Conservation (phyloP, 345 rosid genomes). For the Arabis alpina region DNA sequence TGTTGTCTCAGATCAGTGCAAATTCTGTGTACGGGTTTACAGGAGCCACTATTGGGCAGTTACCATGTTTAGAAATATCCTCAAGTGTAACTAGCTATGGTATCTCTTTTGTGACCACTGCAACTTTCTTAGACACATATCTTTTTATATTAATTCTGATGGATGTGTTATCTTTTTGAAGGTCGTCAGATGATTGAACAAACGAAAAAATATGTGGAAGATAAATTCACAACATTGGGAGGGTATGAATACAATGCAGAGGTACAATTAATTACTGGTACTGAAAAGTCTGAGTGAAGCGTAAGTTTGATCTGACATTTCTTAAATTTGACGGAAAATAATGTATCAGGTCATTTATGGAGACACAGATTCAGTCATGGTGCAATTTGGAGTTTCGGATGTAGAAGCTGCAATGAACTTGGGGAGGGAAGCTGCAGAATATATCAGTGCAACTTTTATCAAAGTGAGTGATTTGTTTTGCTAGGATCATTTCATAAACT, state of each 20-base stretch:
- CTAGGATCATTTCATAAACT: slow-evolving; percentile 15
- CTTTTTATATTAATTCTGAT: slow-evolving; percentile 35
- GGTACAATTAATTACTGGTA: slow-evolving; percentile 50
- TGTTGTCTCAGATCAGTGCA: slow-evolving; percentile 77
- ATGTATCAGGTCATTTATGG: slow-evolving; percentile 84
- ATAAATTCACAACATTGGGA: slow-evolving; percentile 71
- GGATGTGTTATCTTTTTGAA: slow-evolving; percentile 46
- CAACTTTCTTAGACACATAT: slow-evolving; percentile 6
- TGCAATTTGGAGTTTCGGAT: slow-evolving; percentile 87
- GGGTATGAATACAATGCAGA: slow-evolving; percentile 90
- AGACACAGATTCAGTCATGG: slow-evolving; percentile 99
- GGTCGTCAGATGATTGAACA: slow-evolving; percentile 99
- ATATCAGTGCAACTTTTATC: slow-evolving; percentile 80
- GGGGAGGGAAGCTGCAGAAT: slow-evolving; percentile 96
- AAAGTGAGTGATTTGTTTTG: slow-evolving; percentile 55
- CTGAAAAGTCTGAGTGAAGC: slow-evolving; percentile 17
- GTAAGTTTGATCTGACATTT: slow-evolving; percentile 18
- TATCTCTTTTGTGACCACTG: slow-evolving; percentile 44
- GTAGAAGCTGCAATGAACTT: slow-evolving; percentile 83
- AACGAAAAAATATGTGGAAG: slow-evolving; percentile 87
- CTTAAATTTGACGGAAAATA: slow-evolving; percentile 18
- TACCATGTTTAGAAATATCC: slow-evolving; percentile 94
- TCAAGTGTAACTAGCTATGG: slow-evolving; percentile 99
- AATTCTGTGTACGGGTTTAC: slow-evolving; percentile 99
- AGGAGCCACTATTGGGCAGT: slow-evolving; percentile 91